Conservation (phyloP, 2,329 filamentous ascomycete species). For the Aspergillus tubingensis region DNA sequence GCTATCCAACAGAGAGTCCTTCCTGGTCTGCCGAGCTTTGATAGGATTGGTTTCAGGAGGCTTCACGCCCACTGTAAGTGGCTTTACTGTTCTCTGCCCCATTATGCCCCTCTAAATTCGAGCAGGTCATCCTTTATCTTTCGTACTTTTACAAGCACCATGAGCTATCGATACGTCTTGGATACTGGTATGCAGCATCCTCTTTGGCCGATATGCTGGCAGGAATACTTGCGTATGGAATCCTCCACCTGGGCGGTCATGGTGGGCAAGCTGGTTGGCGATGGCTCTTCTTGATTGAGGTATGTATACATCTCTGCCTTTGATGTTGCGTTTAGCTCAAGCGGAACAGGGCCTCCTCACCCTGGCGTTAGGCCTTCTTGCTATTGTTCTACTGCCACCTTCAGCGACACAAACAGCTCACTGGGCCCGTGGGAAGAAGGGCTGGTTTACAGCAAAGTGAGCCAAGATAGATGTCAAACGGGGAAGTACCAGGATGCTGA, state of each 20-base stretch:
- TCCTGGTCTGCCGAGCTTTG: slow-evolving; percentile 45
- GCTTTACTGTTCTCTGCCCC: not conserved
- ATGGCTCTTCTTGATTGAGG: slow-evolving; percentile 40
- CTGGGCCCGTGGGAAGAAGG: slow-evolving; percentile 42
- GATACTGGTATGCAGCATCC: slow-evolving; percentile 29
- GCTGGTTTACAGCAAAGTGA: slow-evolving; percentile 63
- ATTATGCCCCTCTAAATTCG: not conserved
- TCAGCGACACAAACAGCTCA: slow-evolving; percentile 61
- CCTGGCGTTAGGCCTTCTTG: slow-evolving; percentile 26
- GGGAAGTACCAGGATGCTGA: not conserved
- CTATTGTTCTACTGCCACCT: slow-evolving; percentile 55
- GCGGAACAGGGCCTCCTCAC: slow-evolving; percentile 25
- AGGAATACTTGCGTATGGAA: slow-evolving; percentile 45
- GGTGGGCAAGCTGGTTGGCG: slow-evolving; percentile 36
- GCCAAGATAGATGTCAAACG: not conserved
- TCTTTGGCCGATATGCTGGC: slow-evolving; percentile 48
- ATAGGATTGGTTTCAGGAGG: slow-evolving; percentile 52
- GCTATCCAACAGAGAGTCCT: slow-evolving; percentile 45
- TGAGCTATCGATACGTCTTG: slow-evolving; percentile 58
- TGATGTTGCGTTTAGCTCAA: slow-evolving; percentile 29
- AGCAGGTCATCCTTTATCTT: slow-evolving; percentile 52
- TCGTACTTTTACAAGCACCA: slow-evolving; percentile 71
- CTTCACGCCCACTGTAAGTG: slow-evolving; percentile 41
- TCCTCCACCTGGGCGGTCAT: slow-evolving; percentile 38
- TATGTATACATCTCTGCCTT: slow-evolving; percentile 38